These are phyloP conservation scores for Venturia effusa DNA, from an alignment of 2,329 filamentous ascomycete species.

Conservation along the genomic window DNA sequence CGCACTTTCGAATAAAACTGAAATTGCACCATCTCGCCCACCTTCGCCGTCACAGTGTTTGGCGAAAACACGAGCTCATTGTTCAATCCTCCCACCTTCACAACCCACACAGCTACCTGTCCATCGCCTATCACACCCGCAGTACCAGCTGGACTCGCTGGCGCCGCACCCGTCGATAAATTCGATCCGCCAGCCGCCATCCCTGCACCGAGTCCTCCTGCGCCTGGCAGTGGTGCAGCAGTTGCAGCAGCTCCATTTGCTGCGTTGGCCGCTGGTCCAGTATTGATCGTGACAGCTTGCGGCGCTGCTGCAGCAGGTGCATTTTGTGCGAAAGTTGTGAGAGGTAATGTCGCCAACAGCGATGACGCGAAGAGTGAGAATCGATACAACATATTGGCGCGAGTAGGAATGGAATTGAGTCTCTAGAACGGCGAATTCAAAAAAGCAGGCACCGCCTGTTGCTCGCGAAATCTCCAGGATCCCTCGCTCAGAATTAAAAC, in stretches of 20 bases:
- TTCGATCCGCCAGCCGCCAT: neutral
- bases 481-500: neutral
- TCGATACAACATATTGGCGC: neutral
- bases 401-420: neutral
- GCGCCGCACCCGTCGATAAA: neutral
- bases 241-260: conserved; percentile 3
- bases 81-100: conserved; percentile 10
- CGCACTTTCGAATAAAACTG: conserved; percentile 39
- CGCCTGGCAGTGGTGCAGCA: neutral
- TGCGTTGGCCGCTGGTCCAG: neutral
- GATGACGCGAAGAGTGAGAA: conserved; percentile 1
- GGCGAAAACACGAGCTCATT: conserved; percentile 50
- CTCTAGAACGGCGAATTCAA: neutral
- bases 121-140: neutral
- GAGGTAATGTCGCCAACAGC: neutral
- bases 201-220: neutral
- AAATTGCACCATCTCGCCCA: conserved; percentile 46
- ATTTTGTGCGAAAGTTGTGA: neutral
- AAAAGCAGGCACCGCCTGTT: neutral
- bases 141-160: neutral
- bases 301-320: neutral
- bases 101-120: conserved; percentile 6
- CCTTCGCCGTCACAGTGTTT: conserved; percentile 50
- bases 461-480: neutral
- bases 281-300: neutral